These are phyloP conservation scores for Nannochloropsis gaditana DNA, from an alignment of 108 stramenopile genomes.

Conservation along the genomic window DNA sequence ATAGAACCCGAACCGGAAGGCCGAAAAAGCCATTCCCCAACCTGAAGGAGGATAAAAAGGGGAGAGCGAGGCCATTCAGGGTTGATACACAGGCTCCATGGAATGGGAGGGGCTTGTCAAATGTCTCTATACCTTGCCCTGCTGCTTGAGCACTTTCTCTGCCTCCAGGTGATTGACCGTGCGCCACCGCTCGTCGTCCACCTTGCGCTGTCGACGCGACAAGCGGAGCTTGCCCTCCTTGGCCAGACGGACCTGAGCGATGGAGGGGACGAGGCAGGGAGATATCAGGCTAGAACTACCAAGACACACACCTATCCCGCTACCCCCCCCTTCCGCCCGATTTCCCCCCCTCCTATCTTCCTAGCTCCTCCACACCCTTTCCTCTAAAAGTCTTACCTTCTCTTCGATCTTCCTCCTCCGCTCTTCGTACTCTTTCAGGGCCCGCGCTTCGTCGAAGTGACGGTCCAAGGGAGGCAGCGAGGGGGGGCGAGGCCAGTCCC, in stretches of 20 bases:
- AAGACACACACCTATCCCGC: background rate
- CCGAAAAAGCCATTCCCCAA: background rate
- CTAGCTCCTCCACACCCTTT: background rate
- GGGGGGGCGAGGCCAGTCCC: constrained; percentile 31
- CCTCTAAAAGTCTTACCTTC: constrained; percentile 15
- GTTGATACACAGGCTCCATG: too few relatives aligned
- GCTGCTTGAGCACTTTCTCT: background rate
- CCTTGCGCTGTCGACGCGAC: constrained; percentile 2
- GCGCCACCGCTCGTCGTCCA: background rate
- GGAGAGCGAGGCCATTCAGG: background rate
- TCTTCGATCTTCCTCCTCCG: constrained; percentile 23
- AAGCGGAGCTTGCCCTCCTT: background rate
- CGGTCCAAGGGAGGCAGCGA: constrained; percentile 32
- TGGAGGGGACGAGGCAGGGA: too few relatives aligned
- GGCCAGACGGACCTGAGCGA: background rate
- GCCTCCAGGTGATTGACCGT: background rate
- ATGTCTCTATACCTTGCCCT: background rate
- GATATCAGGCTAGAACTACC: too few relatives aligned
- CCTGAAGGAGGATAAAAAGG: background rate
- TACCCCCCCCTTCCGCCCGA: background rate
- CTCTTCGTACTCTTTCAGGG: constrained; percentile 31
- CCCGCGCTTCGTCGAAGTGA: constrained; percentile 27
- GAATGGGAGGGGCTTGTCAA: background rate
- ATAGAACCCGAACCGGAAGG: background rate
- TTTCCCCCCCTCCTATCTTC: background rate